Percentiles rank a stretch among this genome's conserved stretches.
Conservation (phyloP, 805 yeast species). For the Grigorovia jiainica region DNA sequence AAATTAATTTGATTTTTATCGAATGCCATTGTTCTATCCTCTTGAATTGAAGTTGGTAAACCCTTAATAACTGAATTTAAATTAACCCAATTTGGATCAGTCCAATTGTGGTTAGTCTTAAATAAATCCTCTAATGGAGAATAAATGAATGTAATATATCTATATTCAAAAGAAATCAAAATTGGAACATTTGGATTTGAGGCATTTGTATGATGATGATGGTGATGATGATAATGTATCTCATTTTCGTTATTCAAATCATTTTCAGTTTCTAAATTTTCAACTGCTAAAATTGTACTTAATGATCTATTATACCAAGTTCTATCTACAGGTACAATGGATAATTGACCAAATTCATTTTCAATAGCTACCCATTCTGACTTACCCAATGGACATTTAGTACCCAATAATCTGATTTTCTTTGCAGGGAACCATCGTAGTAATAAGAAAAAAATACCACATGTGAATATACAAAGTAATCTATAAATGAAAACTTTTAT, state of each 20-base stretch:
- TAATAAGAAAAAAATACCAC: constrained; percentile 65
- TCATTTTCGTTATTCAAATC: not conserved
- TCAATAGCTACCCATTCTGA: constrained; percentile 93
- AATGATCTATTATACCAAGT: constrained; percentile 61
- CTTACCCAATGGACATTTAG: constrained; percentile 56
- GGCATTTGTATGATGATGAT: constrained; percentile 19
- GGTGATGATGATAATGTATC: constrained; percentile 6
- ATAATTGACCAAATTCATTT: constrained; percentile 84
- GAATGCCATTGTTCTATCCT: constrained; percentile 63
- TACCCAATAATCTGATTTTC: constrained; percentile 59
- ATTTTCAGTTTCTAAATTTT: constrained; percentile 9
- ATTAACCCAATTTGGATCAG: constrained; percentile 67
- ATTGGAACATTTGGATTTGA: constrained; percentile 45
- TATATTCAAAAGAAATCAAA: constrained; percentile 62
- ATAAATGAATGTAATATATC: constrained; percentile 76
- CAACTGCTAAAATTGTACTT: constrained; percentile 48
- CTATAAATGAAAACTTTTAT: constrained; percentile 41
- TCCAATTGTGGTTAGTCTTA: constrained; percentile 80
- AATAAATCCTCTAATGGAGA: constrained; percentile 83
- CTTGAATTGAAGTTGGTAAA: constrained; percentile 55
- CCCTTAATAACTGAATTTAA: constrained; percentile 50
- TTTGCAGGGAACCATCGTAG: constrained; percentile 82
- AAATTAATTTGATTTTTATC: constrained; percentile 70
- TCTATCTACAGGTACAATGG: constrained; percentile 46
- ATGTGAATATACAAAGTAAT: constrained; percentile 44